Percentiles rank a stretch among this genome's conserved stretches.
phyloP scores from a whole-genome alignment of 352 stramenopile species.

The Hyaloperonospora arabidopsidis region DNA sequence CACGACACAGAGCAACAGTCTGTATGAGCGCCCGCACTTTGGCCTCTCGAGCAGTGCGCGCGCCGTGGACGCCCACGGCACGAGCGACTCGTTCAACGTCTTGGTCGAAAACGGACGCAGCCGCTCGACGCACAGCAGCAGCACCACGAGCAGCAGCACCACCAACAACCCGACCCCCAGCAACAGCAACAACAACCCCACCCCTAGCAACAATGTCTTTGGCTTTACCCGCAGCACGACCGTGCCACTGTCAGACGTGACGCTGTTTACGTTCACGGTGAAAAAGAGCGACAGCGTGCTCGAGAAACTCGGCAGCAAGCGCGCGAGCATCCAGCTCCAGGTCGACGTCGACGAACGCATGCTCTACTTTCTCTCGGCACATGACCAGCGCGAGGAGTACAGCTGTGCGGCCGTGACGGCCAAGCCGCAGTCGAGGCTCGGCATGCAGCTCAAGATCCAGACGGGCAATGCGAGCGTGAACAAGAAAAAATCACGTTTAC shows the following conservation, averaged over 20 bases:
- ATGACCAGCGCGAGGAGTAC: constrained; percentile 72
- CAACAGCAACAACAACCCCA: constrained; percentile 20
- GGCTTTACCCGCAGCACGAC: constrained; percentile 46
- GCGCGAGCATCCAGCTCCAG: constrained; percentile 73
- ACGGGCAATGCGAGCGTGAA: constrained; percentile 61
- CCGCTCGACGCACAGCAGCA: constrained; percentile 46
- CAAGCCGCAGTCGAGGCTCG: constrained; percentile 61
- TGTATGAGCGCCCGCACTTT: constrained; percentile 35
- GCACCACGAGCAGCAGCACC: too few species aligned
- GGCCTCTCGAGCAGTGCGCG: constrained; percentile 15
- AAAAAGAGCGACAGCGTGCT: constrained; percentile 81
- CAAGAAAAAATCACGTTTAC: constrained; percentile 86
- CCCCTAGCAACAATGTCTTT: constrained; percentile 50
- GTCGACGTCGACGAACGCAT: constrained; percentile 79
- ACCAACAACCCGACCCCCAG: too few species aligned
- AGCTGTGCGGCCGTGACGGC: constrained; percentile 73
- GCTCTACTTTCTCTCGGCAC: constrained; percentile 73
- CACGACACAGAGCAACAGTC: constrained; percentile 21
- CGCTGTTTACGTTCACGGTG: constrained; percentile 81
- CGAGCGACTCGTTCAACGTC: constrained; percentile 33
- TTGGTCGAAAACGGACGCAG: constrained; percentile 63
- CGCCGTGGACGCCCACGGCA: constrained; percentile 19
- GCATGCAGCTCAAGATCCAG: constrained; percentile 84
- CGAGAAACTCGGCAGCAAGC: constrained; percentile 75
- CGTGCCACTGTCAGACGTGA: constrained; percentile 50